Evolutionary conservation across 495 filamentous ascomycete genomes (phyloP).

Genomic region (Xylaria intraflava): DNA sequence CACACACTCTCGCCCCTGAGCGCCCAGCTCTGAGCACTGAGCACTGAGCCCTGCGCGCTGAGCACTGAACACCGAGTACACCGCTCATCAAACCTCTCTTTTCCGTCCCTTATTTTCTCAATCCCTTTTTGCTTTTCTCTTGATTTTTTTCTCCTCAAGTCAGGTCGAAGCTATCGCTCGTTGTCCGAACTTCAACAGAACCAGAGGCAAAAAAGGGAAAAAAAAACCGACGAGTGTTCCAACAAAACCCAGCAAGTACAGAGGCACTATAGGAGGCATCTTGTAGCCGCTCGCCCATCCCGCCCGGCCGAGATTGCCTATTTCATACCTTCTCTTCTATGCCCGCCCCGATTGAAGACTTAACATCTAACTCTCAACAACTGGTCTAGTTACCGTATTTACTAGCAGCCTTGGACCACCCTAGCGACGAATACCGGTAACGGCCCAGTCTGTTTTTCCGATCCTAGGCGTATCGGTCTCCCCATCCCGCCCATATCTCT

Average conservation of each 20-base stretch:
- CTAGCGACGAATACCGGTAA: background rate
- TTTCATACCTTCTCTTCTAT: conserved; percentile 12
- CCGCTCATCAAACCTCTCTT: conserved; percentile 1
- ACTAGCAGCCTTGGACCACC: background rate
- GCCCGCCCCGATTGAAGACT: background rate
- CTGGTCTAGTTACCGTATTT: conserved; percentile 1
- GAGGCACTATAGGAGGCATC: conserved; percentile 1
- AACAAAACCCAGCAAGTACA: conserved; percentile 6
- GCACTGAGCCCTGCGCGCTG: too few species aligned
- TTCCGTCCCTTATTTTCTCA: background rate
- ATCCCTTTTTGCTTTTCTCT: background rate
- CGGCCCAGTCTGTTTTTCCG: background rate
- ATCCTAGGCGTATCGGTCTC: background rate
- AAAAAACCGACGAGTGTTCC: background rate
- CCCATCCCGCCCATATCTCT: conserved; percentile 7
- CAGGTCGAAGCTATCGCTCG: conserved; percentile 4
- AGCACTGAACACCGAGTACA: conserved; percentile 4
- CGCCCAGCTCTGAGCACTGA: background rate
- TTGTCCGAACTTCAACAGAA: background rate
- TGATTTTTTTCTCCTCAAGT: background rate
- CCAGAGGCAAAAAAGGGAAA: background rate
- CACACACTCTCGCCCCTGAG: conserved; percentile 8
- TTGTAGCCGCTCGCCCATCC: conserved; percentile 2
- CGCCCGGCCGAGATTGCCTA: background rate
- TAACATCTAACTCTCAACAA: background rate